Evolutionary conservation across 371 early-diverging fungal genomes (phyloP).

Genomic region (Mortierella sp.): DNA sequence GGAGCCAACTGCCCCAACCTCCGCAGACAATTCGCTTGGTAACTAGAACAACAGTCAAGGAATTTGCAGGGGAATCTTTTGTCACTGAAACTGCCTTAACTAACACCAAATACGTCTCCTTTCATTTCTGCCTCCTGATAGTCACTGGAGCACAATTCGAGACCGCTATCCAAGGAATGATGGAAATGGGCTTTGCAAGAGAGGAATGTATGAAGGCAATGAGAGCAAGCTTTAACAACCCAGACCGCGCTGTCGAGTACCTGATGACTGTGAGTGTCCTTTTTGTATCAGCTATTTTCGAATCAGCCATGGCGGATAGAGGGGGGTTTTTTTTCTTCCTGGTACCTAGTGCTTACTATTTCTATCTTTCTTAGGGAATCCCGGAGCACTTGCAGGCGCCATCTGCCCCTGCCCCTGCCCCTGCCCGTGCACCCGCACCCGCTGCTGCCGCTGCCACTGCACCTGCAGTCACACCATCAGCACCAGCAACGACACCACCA

Average conservation of each 20-base stretch:
- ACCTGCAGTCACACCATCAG: constrained; percentile 15
- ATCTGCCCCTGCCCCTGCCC: constrained; percentile 43
- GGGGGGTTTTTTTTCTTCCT: neutral
- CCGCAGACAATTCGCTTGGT: constrained; percentile 38
- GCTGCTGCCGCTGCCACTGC: constrained; percentile 53
- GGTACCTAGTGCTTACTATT: neutral
- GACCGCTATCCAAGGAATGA: constrained; percentile 83
- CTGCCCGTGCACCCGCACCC: constrained; percentile 52
- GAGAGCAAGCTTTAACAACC: constrained; percentile 97
- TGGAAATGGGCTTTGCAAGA: constrained; percentile 96
- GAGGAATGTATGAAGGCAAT: constrained; percentile 90
- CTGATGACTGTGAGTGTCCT: constrained; percentile 78
- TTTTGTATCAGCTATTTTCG: too few species aligned
- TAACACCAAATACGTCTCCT: constrained; percentile 1
- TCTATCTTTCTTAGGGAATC: constrained; percentile 59
- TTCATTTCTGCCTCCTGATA: constrained; percentile 21
- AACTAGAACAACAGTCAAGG: constrained; percentile 6
- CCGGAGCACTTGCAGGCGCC: constrained; percentile 61
- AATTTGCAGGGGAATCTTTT: constrained; percentile 1
- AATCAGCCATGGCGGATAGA: too few species aligned
- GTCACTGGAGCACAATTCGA: constrained; percentile 81
- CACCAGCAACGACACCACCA: constrained; percentile 7
- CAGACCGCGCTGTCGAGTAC: constrained; percentile 97
- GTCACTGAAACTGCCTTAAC: neutral
- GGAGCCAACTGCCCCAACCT: constrained; percentile 40